Evolutionary conservation across 2,329 filamentous ascomycete species (phyloP), one percentile per base, ranked within the genome.

Genomic region (Neurospora sp.): DNA sequence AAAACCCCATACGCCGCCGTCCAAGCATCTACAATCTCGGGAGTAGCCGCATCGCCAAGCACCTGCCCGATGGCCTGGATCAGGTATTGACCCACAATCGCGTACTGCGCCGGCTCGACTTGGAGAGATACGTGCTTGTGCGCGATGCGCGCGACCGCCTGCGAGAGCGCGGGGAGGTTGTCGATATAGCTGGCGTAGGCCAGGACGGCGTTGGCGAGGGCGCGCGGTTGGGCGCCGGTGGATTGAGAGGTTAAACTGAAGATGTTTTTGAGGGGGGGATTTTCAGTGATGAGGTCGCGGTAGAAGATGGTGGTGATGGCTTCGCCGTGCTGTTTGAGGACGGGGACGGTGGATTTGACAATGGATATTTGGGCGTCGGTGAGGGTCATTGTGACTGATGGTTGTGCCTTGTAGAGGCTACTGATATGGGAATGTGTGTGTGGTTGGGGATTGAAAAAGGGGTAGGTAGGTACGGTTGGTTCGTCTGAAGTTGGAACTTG

Each of bases 331-430:
- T 89, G 83, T 33, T 85, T 84, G 8, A 93, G 84, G 19, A 92
- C 85, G 2, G 92, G 92, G 46, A 89, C 91, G 1, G 92, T 95
- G 43, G 91, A 84, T 80, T 93, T 94, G 82, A 96, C 89, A 74
- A 91, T 88, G 71, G 85, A 81, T 73, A 90, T 84, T 81, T 95
- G 91, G 43, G 85, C 81, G 36, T 85, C 80, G 11, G 89, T 89
- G 70, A 92, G 81, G 70, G 85, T 66, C 40, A 38, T 28, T 41
- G 38, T 37, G n/a, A 11, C 52, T 67, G 33, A 19, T 68, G 40
- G 6, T 46, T 67, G 19, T 38, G 36, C 12, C 37, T 66, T 67
- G 4, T 57, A 17, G 11, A 52, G 43, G 43, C 43, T 3, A 17
- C 8, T 10, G 17, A 38, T 38, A 28, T 70, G 66, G 69, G 41